These are phyloP conservation scores for Sisymbrium altissimum DNA, from an alignment of 345 rosid genomes.

Conservation along the genomic window DNA sequence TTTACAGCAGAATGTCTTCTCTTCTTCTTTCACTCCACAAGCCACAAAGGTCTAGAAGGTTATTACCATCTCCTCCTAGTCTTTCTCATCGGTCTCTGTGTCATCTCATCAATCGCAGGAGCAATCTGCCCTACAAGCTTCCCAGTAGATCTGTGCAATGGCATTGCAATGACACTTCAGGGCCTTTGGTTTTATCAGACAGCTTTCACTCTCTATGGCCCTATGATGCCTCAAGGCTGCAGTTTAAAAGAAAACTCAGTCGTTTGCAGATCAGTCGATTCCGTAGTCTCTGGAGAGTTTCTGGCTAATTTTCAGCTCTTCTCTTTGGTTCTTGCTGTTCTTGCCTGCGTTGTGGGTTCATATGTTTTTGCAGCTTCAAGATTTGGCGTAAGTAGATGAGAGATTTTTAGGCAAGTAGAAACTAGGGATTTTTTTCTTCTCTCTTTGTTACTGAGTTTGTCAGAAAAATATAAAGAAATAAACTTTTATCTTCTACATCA, in stretches of 20 bases:
- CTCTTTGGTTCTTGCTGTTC: conserved; percentile 56
- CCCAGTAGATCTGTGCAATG: conserved; percentile 66
- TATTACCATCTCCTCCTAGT: conserved; percentile 92
- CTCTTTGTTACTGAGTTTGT: neutral
- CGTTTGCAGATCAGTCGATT: conserved; percentile 49
- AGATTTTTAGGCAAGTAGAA: conserved; percentile 6
- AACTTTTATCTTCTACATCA: no score
- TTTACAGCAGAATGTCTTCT: conserved; percentile 79
- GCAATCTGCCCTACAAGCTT: conserved; percentile 75
- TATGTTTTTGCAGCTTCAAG: conserved; percentile 61
- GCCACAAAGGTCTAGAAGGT: conserved; percentile 95
- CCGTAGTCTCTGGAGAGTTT: conserved; percentile 68
- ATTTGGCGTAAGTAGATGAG: conserved; percentile 34
- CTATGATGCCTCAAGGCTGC: conserved; percentile 92
- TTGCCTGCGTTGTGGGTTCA: conserved; percentile 53
- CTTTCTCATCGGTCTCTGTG: conserved; percentile 67
- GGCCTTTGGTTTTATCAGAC: conserved; percentile 99
- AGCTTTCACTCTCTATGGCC: conserved; percentile 90
- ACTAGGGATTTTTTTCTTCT: neutral
- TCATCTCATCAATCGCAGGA: conserved; percentile 63
- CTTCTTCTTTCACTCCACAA: conserved; percentile 93
- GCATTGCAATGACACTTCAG: conserved; percentile 80
- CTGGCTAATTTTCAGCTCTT: conserved; percentile 87
- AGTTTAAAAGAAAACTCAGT: conserved; percentile 43
- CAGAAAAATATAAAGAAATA: neutral